Evolutionary conservation across 2,329 filamentous ascomycete genomes (phyloP).

Genomic region (Pestalotiopsis sp.): DNA sequence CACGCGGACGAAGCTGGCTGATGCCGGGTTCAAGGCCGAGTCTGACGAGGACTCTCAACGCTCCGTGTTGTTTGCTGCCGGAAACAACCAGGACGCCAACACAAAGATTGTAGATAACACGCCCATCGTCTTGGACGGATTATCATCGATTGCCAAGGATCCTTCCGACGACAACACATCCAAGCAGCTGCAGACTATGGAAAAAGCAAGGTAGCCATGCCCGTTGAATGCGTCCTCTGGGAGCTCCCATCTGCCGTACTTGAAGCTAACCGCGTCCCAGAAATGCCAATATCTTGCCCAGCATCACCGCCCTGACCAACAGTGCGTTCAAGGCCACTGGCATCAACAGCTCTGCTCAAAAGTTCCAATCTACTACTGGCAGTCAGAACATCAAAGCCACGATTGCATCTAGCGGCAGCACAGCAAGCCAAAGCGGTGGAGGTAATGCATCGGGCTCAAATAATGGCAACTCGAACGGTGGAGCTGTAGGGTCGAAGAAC

Average conservation of each 20-base stretch:
- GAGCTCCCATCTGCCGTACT: neutral
- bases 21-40: conserved; percentile 16
- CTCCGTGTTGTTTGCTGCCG: conserved; percentile 15
- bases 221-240: neutral
- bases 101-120: conserved; percentile 18
- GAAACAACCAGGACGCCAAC: conserved; percentile 15
- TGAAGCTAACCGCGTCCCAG: neutral
- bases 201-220: conserved; percentile 14
- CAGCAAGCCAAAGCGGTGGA: neutral
- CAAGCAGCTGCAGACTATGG: conserved; percentile 15
- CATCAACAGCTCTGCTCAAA: conserved; percentile 7
- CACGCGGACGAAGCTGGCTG: conserved; percentile 8
- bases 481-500: neutral
- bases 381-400: conserved; percentile 3
- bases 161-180: conserved; percentile 16
- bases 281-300: conserved; percentile 19
- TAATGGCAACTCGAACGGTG: neutral
- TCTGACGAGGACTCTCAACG: conserved; percentile 17
- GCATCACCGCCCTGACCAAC: conserved; percentile 17
- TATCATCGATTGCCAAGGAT: conserved; percentile 17
- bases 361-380: conserved; percentile 11
- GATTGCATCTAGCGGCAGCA: neutral
- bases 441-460: neutral
- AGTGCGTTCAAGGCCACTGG: conserved; percentile 15
- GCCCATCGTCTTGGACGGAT: conserved; percentile 16